Evolutionary conservation across 768 basidiomycete species (phyloP).

Genomic region (Scleroderma citrinum): DNA sequence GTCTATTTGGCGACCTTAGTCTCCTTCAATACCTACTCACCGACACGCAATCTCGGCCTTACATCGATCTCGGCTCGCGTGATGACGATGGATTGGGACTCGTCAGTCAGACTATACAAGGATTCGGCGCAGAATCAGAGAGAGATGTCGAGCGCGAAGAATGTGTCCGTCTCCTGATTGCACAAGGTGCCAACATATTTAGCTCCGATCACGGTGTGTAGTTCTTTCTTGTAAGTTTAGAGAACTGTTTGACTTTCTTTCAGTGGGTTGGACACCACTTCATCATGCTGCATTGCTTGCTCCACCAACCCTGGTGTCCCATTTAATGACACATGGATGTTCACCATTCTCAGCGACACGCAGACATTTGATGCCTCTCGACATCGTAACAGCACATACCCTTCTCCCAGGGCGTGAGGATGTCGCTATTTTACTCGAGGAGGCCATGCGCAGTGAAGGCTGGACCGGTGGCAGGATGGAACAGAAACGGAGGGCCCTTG

Average conservation of each 20-base stretch:
- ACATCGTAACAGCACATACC: constrained; percentile 83
- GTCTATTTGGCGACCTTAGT: constrained; percentile 70
- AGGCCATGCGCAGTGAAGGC: constrained; percentile 81
- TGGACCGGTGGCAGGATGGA: constrained; percentile 79
- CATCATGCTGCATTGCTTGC: constrained; percentile 87
- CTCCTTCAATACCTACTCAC: constrained; percentile 67
- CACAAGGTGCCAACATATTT: constrained; percentile 67
- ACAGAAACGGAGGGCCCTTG: constrained; percentile 52
- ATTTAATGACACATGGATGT: constrained; percentile 89
- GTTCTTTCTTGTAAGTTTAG: neutral
- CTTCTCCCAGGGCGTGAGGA: constrained; percentile 78
- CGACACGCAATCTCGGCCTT: constrained; percentile 59
- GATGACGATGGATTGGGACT: constrained; percentile 87
- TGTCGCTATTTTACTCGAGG: constrained; percentile 80
- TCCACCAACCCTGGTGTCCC: constrained; percentile 86
- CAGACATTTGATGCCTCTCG: constrained; percentile 78
- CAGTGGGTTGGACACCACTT: constrained; percentile 93
- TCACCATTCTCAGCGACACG: constrained; percentile 74
- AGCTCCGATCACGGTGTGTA: constrained; percentile 58
- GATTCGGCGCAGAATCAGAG: constrained; percentile 77
- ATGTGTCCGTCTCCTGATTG: constrained; percentile 72
- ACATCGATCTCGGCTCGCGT: constrained; percentile 59
- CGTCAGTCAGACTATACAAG: constrained; percentile 72
- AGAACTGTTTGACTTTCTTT: constrained; percentile 3
- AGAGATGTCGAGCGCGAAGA: constrained; percentile 89